Evolutionary conservation across 2,329 filamentous ascomycete genomes (phyloP).

Genomic region (Rhynchosporium secalis): DNA sequence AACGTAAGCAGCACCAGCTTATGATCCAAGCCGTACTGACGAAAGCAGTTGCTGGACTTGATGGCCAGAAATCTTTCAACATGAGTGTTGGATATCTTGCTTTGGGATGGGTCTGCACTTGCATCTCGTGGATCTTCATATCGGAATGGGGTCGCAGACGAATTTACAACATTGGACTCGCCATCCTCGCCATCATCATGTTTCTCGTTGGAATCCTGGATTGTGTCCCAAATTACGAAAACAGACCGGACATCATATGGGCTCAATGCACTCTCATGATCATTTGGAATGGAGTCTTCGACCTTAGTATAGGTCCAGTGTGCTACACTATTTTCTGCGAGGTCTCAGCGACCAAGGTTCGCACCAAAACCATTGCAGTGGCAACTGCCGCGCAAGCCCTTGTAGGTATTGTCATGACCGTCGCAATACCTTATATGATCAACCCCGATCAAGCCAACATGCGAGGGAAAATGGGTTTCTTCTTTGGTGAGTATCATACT

Average conservation of each 20-base stretch:
- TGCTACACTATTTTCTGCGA: constrained; percentile 47
- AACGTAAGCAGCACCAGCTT: constrained; percentile 25
- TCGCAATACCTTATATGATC: constrained; percentile 36
- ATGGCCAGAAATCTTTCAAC: constrained; percentile 54
- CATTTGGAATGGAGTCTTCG: constrained; percentile 31
- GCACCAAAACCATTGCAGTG: constrained; percentile 36
- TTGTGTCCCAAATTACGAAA: constrained; percentile 38
- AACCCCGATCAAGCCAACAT: constrained; percentile 41
- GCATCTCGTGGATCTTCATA: constrained; percentile 65
- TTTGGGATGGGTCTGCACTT: constrained; percentile 60
- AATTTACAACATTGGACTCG: constrained; percentile 61
- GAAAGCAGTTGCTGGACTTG: constrained; percentile 56
- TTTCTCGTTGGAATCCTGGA: constrained; percentile 46
- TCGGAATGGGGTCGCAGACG: constrained; percentile 61
- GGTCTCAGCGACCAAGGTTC: constrained; percentile 46
- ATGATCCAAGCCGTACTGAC: constrained; percentile 41
- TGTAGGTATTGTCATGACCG: constrained; percentile 29
- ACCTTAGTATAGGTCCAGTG: constrained; percentile 40
- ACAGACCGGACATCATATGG: constrained; percentile 26
- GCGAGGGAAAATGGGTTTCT: constrained; percentile 37
- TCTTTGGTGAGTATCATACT: constrained; percentile 31
- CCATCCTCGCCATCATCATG: constrained; percentile 53
- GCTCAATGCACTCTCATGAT: constrained; percentile 28
- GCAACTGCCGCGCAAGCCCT: constrained; percentile 30
- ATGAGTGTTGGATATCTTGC: constrained; percentile 63